Evolutionary conservation across 306 rosid species (phyloP).

Genomic region (Adenanthera pavonina): DNA sequence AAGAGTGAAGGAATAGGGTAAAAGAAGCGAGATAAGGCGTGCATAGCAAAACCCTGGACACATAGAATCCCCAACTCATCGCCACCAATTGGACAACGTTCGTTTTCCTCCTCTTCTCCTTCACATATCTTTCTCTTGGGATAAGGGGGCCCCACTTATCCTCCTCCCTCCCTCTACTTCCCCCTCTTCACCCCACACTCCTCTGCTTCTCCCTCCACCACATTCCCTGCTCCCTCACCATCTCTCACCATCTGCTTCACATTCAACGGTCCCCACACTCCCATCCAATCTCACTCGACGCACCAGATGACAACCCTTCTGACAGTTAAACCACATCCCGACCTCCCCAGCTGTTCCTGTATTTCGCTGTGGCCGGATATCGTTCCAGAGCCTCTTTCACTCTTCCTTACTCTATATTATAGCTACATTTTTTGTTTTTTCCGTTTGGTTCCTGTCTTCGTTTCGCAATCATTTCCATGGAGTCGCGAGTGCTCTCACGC

Average conservation of each 20-base stretch:
- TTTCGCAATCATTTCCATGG: slow-evolving; percentile 50
- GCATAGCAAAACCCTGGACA: background rate
- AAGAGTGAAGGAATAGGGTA: background rate
- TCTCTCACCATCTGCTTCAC: background rate
- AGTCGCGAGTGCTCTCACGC: slow-evolving; percentile 95
- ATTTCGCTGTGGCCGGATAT: background rate
- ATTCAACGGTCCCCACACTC: background rate
- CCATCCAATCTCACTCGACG: background rate
- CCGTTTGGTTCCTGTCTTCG: slow-evolving; percentile 11
- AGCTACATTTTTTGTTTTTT: background rate
- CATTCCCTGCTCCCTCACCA: background rate
- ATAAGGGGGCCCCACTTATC: slow-evolving; percentile 33
- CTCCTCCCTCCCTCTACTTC: background rate
- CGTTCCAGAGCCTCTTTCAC: background rate
- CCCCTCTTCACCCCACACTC: too few relatives aligned
- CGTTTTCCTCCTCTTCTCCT: background rate
- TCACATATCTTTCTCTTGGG: slow-evolving; percentile 11
- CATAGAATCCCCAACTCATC: background rate
- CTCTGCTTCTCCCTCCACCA: background rate
- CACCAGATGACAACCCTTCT: background rate
- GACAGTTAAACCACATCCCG: background rate
- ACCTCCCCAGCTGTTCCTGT: background rate
- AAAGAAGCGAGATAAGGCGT: background rate
- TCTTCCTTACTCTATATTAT: background rate
- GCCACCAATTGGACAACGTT: slow-evolving; percentile 5